Evolutionary conservation across 2,329 filamentous ascomycete species (phyloP).

Genomic region (Colletotrichum kahawae): DNA sequence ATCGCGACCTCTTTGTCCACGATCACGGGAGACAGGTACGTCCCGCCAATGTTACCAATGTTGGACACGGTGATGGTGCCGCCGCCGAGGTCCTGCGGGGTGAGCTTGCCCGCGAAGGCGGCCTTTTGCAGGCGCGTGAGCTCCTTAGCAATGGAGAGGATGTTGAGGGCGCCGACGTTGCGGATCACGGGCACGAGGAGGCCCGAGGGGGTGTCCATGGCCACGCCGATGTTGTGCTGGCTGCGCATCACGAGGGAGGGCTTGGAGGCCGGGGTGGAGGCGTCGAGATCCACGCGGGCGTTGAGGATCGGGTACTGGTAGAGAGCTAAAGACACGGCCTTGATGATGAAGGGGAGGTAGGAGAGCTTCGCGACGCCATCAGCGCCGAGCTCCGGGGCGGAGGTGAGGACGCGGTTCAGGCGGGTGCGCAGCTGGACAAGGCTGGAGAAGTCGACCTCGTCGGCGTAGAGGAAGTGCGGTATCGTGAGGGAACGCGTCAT

Average conservation of each 20-base stretch:
- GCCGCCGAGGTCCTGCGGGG: slow-evolving; percentile 76
- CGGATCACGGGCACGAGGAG: slow-evolving; percentile 92
- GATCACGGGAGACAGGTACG: slow-evolving; percentile 89
- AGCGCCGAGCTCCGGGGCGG: slow-evolving; percentile 49
- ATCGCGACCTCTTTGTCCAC: slow-evolving; percentile 92
- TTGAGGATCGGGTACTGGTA: slow-evolving; percentile 87
- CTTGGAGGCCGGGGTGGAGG: slow-evolving; percentile 53
- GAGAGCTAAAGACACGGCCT: slow-evolving; percentile 87
- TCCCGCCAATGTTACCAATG: slow-evolving; percentile 93
- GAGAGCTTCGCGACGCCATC: slow-evolving; percentile 71
- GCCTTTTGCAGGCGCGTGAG: slow-evolving; percentile 75
- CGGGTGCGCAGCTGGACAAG: slow-evolving; percentile 75
- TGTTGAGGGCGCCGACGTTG: slow-evolving; percentile 78
- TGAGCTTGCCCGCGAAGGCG: slow-evolving; percentile 76
- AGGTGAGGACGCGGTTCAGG: slow-evolving; percentile 69
- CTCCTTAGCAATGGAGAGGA: slow-evolving; percentile 79
- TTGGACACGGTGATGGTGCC: slow-evolving; percentile 97
- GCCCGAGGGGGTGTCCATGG: slow-evolving; percentile 90
- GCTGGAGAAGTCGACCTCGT: slow-evolving; percentile 82
- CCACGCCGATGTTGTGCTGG: slow-evolving; percentile 93
- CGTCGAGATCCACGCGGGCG: slow-evolving; percentile 73
- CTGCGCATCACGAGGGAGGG: slow-evolving; percentile 79
- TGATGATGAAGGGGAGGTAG: slow-evolving; percentile 93
- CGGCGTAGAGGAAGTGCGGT: slow-evolving; percentile 94
- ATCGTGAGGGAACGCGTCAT: slow-evolving; percentile 94